These are phyloP conservation scores for Syzygium grande DNA, from an alignment of 345 rosid species.

Conservation along the genomic window DNA sequence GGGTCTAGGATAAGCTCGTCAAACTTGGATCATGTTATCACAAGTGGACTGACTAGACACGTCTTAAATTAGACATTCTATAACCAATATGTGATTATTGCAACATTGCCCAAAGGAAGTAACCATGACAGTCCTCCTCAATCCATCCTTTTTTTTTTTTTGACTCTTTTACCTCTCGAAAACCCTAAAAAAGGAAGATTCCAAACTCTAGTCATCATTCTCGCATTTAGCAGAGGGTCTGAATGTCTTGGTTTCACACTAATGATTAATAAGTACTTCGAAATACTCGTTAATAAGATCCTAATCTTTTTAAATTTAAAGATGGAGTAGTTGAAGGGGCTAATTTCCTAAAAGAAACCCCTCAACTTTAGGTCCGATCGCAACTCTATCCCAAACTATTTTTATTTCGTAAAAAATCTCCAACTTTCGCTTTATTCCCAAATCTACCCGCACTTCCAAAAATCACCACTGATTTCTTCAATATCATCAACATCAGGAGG, in stretches of 20 bases:
- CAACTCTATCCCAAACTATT: no score
- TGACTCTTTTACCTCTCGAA: background rate
- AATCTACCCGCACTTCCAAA: no score
- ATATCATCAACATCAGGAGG: no score
- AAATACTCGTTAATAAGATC: background rate
- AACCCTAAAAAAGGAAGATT: background rate
- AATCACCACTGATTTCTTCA: no score
- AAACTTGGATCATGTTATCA: background rate
- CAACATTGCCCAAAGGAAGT: background rate
- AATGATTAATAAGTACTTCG: background rate
- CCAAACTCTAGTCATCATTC: background rate
- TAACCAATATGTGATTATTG: background rate
- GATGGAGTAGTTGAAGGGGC: background rate
- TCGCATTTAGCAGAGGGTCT: background rate
- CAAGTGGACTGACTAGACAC: background rate
- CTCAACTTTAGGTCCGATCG: no score
- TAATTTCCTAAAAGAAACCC: no score
- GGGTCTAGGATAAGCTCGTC: background rate
- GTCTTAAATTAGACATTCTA: background rate
- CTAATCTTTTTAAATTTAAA: background rate
- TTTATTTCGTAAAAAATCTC: no score
- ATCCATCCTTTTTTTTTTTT: background rate
- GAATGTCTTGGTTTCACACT: background rate
- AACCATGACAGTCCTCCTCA: fast-evolving
- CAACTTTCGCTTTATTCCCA: no score